Base-by-base conservation (phyloP, 2,329 filamentous ascomycete species). In the Claviceps lovelessii region DNA sequence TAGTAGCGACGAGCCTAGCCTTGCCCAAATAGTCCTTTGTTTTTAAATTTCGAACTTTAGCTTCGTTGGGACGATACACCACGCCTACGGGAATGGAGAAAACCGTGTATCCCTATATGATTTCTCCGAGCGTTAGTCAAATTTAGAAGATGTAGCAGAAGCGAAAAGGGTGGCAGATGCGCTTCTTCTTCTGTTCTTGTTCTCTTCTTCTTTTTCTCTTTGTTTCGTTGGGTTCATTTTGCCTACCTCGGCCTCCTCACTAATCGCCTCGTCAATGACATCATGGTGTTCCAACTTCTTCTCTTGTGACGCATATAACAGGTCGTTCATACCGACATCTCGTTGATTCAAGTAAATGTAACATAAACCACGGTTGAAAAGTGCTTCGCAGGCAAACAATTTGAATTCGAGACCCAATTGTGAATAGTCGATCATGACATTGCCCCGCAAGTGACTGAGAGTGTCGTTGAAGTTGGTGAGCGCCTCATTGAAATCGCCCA, bases 391-490 rank as follows among this genome's bases (percentile, higher is more conserved):
- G 1, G 93, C 96, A 70, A 91, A 97, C 11, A 98, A 76, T 70
- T 95, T 95, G 76, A 97, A 98, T 56, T 94, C 86, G 48, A 98
- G 79, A 23, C 93, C 93, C 51, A 98, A 72, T 69, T 98, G 93
- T 57, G 95, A 89, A 70, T 98, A 98, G 71, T 98, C 90, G 71
- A 98, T 98, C 73, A 93, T 88, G 55, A 89, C 90, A 74, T 98
- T 97, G 58, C 93, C 93, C 65, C 93, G 83, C 49, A 98, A 79
- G 70, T 97, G 97, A 46, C 96, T 75, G 45, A 98, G 76, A 0
- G 93, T 96, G 67, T 98, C 93, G 74, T 98, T 98, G 78, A 98
- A 98, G 72, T 97, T 97, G 61, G 90, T 90, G 58, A 97, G 76
- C 19, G 93, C 93, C 70, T 97, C 93, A 68, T 97, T 90, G 62